Base-by-base conservation (phyloP, 2,329 filamentous ascomycete species). In the Trematosphaeria pertusa region DNA sequence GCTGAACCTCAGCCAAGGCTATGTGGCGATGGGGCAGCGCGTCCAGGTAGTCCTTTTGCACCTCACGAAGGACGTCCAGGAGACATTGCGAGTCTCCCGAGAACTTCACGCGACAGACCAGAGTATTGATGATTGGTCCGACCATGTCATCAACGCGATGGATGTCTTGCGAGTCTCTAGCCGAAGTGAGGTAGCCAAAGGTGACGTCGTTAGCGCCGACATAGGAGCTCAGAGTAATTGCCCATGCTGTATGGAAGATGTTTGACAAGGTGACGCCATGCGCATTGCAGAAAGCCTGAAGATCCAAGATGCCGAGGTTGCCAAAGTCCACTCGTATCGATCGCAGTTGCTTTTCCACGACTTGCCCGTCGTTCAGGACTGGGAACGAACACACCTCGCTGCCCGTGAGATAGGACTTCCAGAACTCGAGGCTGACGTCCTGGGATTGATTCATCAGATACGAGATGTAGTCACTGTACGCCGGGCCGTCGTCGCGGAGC, bases 241-340 rank as follows among this genome's bases (percentile, higher is more conserved):
- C 72, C 73, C 73, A 76, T 5, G 73, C 73, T 1, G 68, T 63
- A 31, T 73, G 71, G 46, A 75, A 67, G 0, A 74, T 71, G 46
- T 79, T 81, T 2, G 79, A 74, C 2, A 81, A 44, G 0, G 79
- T 82, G 14, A 81, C 65, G 3, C 74, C 74, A 37, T 72, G 62
- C 5, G 62, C 55, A 30, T 76, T 73, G 50, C 78, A 81, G 49
- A 71, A 64, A 7, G 52, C 35, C 46, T 68, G 63, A 9, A 69
- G 38, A 37, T 67, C 63, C 11, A 56, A 43, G 14, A 67, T 50
- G 24, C 57, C 58, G 26, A 68, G 52, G 18, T 48, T 62, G 1
- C 56, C 59, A 33, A 67, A 58, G 34, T 68, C 60, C 35, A 70
- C 45, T 5, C 62, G 57, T 14, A 70, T 62, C 1, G 65, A 64